phyloP scores from a whole-genome alignment of 805 yeast species.

The Pichia paraexigua region DNA sequence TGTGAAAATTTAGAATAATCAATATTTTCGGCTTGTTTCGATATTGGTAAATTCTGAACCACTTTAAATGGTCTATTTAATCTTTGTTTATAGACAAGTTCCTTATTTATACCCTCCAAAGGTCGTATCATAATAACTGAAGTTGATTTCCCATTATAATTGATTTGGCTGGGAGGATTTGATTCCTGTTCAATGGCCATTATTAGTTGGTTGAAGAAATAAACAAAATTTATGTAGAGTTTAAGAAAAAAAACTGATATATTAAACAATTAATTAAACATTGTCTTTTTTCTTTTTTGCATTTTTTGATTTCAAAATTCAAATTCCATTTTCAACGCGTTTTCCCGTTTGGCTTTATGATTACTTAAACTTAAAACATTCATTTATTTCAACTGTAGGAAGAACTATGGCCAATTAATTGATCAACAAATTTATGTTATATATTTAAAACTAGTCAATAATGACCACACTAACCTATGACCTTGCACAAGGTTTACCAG shows the following conservation, averaged over 20 bases:
- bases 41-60: slow-evolving; percentile 59
- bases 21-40: slow-evolving; percentile 39
- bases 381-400: background rate
- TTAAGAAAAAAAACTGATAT: too few species aligned
- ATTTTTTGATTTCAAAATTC: too few species aligned
- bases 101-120: slow-evolving; percentile 25
- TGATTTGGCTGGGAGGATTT: background rate
- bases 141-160: background rate
- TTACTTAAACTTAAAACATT: too few species aligned
- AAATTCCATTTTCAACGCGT: background rate
- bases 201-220: background rate
- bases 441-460: too few species aligned
- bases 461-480: background rate
- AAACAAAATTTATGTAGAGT: too few species aligned
- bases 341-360: background rate
- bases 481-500: slow-evolving; percentile 3
- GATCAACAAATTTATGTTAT: too few species aligned
- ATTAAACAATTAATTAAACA: background rate
- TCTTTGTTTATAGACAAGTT: slow-evolving; percentile 23
- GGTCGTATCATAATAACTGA: slow-evolving; percentile 21
- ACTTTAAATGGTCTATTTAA: slow-evolving; percentile 54
- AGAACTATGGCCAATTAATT: background rate
- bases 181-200: background rate
- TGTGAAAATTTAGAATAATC: slow-evolving; percentile 53
- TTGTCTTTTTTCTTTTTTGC: too few species aligned